Evolutionary conservation across 495 filamentous ascomycete species (phyloP), one percentile per base, ranked within the genome.

Genomic region (Aspergillus egyptiacus): DNA sequence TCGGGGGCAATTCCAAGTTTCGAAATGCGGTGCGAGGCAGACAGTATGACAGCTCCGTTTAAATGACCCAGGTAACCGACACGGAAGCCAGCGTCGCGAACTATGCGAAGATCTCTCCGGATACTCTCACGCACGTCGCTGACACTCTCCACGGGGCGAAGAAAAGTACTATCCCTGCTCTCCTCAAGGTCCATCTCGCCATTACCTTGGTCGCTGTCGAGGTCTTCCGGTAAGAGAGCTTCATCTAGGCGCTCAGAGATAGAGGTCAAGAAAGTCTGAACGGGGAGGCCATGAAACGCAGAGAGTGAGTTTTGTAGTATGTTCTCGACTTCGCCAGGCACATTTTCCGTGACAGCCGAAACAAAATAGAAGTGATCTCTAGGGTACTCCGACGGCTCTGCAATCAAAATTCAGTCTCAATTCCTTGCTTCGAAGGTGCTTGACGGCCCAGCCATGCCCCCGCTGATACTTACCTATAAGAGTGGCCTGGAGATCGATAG

Each of bases 1-100:
- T 91, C 87, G 22, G 85, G 74, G 2, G 89, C 89, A 22, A 97
- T 78, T 2, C 76, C 83, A 2, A 96, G 75, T 51, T 85, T 85
- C 0, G 70, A 66, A 39, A 89, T 76, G 1, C 81, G 82, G 36
- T 65, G 69, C 19, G 74, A 72, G 8, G 85, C 75, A 0, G 84
- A 84, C 6, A 95, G 50, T 25, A 78, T 83, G 41, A 89, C 55
- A 18, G 76, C 73, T 30, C 74, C 79, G 4, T 71, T 57, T 8
- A 79, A 58, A 7, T 70, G 66, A 9, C 75, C 78, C 6, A 85
- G 58, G 28, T 78, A 70, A 3, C 87, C 87, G n/a, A 89, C 71
- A 46, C 79, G 86, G 66, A 89, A 91, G 0, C 89, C 90, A 11
- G 85, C 81, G 2, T 69, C 44, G 55, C 80, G 83, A 5, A 71